Conservation (phyloP, 306 rosid species). For the Mimosa pudica region DNA sequence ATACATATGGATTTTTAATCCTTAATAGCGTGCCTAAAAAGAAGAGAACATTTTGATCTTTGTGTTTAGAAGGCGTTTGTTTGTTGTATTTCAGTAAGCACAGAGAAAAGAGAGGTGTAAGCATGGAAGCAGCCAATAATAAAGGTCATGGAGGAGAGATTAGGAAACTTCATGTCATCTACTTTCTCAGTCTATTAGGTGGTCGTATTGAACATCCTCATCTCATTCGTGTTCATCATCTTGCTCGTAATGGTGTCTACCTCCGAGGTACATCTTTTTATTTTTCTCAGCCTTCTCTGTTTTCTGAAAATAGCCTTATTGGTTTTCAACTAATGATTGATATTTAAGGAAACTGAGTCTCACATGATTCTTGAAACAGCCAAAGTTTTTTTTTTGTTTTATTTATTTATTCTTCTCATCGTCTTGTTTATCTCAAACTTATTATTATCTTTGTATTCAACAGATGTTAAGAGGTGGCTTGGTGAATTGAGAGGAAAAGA, state of each 20-base stretch:
- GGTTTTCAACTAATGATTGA: background rate
- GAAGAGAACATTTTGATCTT: constrained; percentile 33
- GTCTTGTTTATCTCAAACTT: background rate
- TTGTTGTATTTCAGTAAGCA: constrained; percentile 37
- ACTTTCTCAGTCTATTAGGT: constrained; percentile 65
- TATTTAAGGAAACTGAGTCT: background rate
- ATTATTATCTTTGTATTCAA: background rate
- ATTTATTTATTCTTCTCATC: background rate
- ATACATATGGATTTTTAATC: constrained; percentile 26
- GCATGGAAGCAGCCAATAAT: constrained; percentile 51
- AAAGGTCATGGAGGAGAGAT: constrained; percentile 55
- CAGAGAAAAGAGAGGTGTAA: background rate
- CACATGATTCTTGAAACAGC: background rate
- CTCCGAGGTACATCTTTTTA: constrained; percentile 56
- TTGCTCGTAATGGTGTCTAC: constrained; percentile 64
- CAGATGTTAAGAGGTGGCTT: constrained; percentile 87
- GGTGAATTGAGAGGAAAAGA: constrained; percentile 76
- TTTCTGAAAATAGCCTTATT: background rate
- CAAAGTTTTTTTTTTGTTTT: background rate
- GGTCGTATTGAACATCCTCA: constrained; percentile 72
- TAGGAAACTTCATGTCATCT: constrained; percentile 70
- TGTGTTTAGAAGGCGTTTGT: constrained; percentile 33
- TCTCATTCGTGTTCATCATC: constrained; percentile 79
- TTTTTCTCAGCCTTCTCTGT: background rate
- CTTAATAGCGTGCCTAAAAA: constrained; percentile 36